phyloP scores from a whole-genome alignment of 2,329 filamentous ascomycete genomes.

The Colletotrichum orchidophilum region DNA sequence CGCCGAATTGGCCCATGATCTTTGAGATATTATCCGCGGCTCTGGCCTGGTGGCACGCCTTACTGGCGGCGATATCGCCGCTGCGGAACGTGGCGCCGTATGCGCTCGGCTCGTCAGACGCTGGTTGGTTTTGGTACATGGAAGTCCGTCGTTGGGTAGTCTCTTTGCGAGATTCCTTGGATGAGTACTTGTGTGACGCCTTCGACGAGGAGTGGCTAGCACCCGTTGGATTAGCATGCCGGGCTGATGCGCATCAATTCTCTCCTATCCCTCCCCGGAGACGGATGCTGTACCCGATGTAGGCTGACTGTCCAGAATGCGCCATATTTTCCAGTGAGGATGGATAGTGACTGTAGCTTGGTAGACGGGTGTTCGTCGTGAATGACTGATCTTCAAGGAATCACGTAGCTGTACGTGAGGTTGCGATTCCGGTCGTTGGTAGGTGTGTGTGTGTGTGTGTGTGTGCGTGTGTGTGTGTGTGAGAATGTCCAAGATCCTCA shows the following conservation, averaged over 20 bases:
- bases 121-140: neutral
- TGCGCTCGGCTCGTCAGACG: neutral
- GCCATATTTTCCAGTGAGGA: neutral
- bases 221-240: neutral
- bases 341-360: neutral
- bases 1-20: neutral
- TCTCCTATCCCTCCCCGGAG: neutral
- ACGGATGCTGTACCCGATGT: neutral
- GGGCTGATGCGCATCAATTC: too few species aligned
- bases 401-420: neutral
- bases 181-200: neutral
- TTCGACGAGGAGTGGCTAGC: neutral
- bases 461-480: too few species aligned
- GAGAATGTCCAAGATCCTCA: neutral
- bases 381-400: neutral
- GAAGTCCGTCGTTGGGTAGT: neutral
- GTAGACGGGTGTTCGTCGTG: too few species aligned
- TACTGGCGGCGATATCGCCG: neutral
- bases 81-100: neutral
- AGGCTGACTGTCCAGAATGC: neutral
- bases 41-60: neutral
- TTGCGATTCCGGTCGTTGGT: neutral
- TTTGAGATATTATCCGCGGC: neutral
- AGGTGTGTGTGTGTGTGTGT: too few species aligned
- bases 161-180: neutral